These are phyloP conservation scores for Cydonia oblonga DNA, from an alignment of 331 rosid genomes.

Conservation along the genomic window DNA sequence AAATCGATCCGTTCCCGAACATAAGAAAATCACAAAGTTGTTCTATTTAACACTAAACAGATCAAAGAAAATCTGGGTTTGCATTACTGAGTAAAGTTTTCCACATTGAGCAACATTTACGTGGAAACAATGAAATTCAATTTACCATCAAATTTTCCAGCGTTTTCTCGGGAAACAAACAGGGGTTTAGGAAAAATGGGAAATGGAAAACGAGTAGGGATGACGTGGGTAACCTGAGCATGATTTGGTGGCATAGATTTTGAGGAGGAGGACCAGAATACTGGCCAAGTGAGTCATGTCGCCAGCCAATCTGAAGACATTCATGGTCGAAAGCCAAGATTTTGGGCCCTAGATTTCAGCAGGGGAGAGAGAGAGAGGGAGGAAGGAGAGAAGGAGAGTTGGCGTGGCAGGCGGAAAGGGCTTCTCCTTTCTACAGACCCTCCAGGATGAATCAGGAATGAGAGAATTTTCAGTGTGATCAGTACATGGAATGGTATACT, in stretches of 20 bases:
- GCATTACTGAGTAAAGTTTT: background rate
- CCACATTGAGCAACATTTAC: background rate
- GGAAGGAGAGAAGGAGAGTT: background rate
- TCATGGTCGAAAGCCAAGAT: conserved; percentile 34
- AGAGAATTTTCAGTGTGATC: no score
- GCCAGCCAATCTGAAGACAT: conserved; percentile 77
- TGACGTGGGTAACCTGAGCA: conserved; percentile 49
- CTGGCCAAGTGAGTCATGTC: conserved; percentile 82
- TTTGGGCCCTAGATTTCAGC: conserved; percentile 18
- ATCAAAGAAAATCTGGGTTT: background rate
- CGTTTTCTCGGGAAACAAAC: background rate
- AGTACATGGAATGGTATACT: no score
- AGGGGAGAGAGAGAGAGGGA: background rate
- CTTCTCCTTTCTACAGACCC: background rate
- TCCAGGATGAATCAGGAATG: no score
- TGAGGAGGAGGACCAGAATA: conserved; percentile 69
- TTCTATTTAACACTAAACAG: background rate
- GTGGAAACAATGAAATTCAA: background rate
- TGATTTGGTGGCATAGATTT: conserved; percentile 83
- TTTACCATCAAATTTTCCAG: background rate
- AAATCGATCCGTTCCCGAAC: no score
- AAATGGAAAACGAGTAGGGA: background rate
- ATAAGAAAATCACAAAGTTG: background rate
- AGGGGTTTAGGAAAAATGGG: background rate
- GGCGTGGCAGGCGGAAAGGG: conserved; percentile 22